Evolutionary conservation across 2,329 filamentous ascomycete species (phyloP), one percentile per base, ranked within the genome.

Genomic region (Sporothrix curviconia): DNA sequence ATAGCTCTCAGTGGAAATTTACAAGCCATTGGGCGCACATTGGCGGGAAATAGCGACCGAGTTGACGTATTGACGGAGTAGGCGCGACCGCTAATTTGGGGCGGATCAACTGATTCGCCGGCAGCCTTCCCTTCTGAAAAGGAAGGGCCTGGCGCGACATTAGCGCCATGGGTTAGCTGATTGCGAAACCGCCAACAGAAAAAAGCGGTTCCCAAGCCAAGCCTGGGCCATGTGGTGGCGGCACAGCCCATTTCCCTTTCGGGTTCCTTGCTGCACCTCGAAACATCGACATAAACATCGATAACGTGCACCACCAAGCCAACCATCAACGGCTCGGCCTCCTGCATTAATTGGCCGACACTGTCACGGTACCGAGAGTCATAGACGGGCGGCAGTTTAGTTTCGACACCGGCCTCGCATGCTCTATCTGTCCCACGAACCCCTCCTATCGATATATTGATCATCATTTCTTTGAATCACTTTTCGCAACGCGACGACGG

Each of bases 101-200:
- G 24, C 59, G 57, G 59, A 59, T 59, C 56, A 59, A 59, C 54
- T 44, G 53, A 59, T 56, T 58, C 15, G 56, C 59, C 55, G 59
- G 32, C 22, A n/a, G 44, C 25, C 54, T 51, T 36, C 28, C 25
- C 24, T 14, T 25, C 25, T 28, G 11, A 11, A 32, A 11, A 11
- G 28, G 28, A 32, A 32, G 28, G 28, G 11, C 15, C 24, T 14
- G 19, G 24, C 43, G 44, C 44, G 11, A 22, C 8, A 5, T 46
- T 28, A 12, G 43, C 44, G 30, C 44, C 34, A 28, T 44, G 42
- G 36, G 11, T n/a, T n/a, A n/a, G n/a, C n/a, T n/a, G n/a, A n/a
- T n/a, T n/a, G n/a, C 39, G 6, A 19, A 19, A 42, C 24, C 2
- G 39, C 19, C 17, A 40, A 19, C 37, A 40, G 22, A 40, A 40